Base-by-base conservation (phyloP, 2,329 filamentous ascomycete genomes). In the Fusarium sp. region DNA sequence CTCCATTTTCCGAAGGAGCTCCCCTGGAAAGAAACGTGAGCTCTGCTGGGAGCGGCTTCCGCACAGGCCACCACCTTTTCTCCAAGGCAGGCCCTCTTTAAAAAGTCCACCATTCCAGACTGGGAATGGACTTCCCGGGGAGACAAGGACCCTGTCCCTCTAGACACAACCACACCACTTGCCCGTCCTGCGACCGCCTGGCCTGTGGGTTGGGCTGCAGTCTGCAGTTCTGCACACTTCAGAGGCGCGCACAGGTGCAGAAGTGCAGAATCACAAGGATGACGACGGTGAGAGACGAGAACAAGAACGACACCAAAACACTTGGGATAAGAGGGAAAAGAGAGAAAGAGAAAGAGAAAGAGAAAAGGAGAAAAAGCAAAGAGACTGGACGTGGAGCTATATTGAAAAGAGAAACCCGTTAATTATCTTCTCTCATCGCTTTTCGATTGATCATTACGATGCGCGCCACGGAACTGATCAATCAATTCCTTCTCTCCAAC, bases 161-260 rank as follows among this genome's bases (percentile, higher is more conserved):
- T 42, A 48, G 49, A 58, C 62, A 49, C 56, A 68, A 64, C 58
- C 66, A 71, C 69, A 71, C 69, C 67, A 71, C 69, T 67, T 58
- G 49, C 36, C 48, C 59, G 56, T 65, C 67, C 69, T 71, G 69
- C 69, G 60, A 71, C 66, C 69, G 53, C 60, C 63, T 71, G 64
- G 69, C 64, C 68, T 68, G 61, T 70, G 63, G 47, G 42, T 60
- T 56, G 62, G 59, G 43, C 67, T 70, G 67, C 68, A 63, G 60
- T 47, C 53, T 69, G 65, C 62, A 64, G 40, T 28, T 26, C 19
- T 61, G 40, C 40, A 58, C 40, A 56, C 52, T 34, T 34, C 30
- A 15, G 30, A 34, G 15, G 15, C 14, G 30, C 14, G 28, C 30
- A 24, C 42, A 26, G 42, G 44, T 46, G 39, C 49, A 52, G 49